phyloP scores from a whole-genome alignment of 1,284 basidiomycete species.

The Agroathelia rolfsii region DNA sequence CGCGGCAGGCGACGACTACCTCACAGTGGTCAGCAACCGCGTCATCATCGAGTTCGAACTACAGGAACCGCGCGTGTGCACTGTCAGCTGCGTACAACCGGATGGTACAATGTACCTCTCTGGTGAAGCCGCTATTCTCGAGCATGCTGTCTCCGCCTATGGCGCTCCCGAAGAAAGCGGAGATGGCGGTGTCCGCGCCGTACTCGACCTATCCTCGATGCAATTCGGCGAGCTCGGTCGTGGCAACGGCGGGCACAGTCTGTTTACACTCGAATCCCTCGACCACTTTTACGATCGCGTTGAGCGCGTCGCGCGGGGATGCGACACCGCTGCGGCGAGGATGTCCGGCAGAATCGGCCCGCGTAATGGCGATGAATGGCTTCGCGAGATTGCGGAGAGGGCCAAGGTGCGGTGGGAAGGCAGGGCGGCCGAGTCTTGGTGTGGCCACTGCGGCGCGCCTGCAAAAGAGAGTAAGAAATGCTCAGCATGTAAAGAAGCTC shows the following conservation, averaged over 20 bases:
- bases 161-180: conserved; percentile 9
- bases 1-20: conserved; percentile 13
- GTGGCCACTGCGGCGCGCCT: conserved; percentile 22
- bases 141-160: conserved; percentile 20
- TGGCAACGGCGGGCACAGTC: conserved; percentile 17
- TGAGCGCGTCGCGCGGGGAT: conserved; percentile 11
- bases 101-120: conserved; percentile 13
- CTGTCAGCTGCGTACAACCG: conserved; percentile 13
- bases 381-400: conserved; percentile 16
- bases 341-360: conserved; percentile 10
- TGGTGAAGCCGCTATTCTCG: conserved; percentile 12
- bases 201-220: conserved; percentile 22
- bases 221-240: conserved; percentile 24
- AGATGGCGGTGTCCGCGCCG: no score
- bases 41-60: conserved; percentile 18
- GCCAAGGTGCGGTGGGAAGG: conserved; percentile 21
- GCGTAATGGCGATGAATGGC: conserved; percentile 11
- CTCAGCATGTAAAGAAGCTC: conserved; percentile 14
- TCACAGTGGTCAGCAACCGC: conserved; percentile 11
- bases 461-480: conserved; percentile 14
- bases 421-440: conserved; percentile 17
- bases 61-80: conserved; percentile 12
- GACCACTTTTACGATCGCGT: conserved; percentile 14
- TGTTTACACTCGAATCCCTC: conserved; percentile 20
- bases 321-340: conserved; percentile 11